These are phyloP conservation scores for Pichia rugopelliculosa DNA, from an alignment of 805 yeast genomes.

Conservation along the genomic window DNA sequence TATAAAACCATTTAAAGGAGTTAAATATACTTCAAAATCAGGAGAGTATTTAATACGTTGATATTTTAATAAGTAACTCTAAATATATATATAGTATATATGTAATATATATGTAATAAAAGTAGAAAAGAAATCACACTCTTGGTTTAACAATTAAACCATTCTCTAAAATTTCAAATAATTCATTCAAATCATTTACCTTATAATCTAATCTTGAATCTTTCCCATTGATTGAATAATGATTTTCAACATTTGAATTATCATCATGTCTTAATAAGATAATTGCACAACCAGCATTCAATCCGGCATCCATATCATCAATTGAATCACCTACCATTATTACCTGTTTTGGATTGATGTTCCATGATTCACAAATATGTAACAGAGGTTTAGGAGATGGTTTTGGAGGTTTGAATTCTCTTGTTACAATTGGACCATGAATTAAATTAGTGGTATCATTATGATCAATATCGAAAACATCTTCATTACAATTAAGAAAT, in stretches of 20 bases:
- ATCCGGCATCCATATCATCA: constrained; percentile 63
- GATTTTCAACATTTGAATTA: constrained; percentile 36
- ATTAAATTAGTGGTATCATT: neutral
- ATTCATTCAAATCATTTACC: constrained; percentile 32
- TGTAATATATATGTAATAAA: neutral
- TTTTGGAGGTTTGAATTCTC: constrained; percentile 61
- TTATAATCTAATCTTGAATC: constrained; percentile 20
- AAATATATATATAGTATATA: neutral
- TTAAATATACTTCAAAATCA: constrained; percentile 64
- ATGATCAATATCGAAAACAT: constrained; percentile 23
- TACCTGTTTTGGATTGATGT: constrained; percentile 36
- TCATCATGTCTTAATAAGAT: constrained; percentile 45
- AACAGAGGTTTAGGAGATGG: constrained; percentile 59
- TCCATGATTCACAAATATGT: constrained; percentile 46
- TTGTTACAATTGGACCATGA: constrained; percentile 46
- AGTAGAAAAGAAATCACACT: neutral
- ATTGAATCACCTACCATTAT: constrained; percentile 70
- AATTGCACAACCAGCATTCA: constrained; percentile 54
- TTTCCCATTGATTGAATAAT: constrained; percentile 20
- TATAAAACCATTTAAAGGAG: constrained; percentile 85
- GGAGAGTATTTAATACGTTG: constrained; percentile 48
- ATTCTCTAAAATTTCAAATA: constrained; percentile 28
- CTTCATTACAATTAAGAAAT: constrained; percentile 30
- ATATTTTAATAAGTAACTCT: neutral
- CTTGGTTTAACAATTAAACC: constrained; percentile 28